Evolutionary conservation across 2,329 filamentous ascomycete species (phyloP), one percentile per base, ranked within the genome.

Genomic region (Biscogniauxia sp.): DNA sequence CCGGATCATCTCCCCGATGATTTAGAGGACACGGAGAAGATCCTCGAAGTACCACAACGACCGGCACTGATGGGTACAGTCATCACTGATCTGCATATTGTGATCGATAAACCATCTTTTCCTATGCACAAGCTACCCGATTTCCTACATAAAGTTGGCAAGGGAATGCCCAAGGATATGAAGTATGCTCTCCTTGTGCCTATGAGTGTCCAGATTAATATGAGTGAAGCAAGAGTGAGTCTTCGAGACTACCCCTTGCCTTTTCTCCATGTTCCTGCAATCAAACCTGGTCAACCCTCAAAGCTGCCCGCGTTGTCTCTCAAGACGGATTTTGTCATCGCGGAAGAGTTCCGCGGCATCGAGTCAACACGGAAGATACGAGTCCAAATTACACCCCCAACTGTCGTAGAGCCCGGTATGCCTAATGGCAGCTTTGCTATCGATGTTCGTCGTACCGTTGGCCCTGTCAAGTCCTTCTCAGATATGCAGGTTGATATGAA

Each of bases 391-490:
- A 87, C 97, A 1, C 93, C 94, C 0, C 86, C 90, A 1, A 82
- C 82, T 28, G 83, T 80, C 61, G 78, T 78, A n/a, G 83, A 86
- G 56, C 83, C 88, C 1, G 79, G 79, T 20, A 73, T 77, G 20
- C 80, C 83, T 2, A 81, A 82, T 28, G 84, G 88, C 49, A 85
- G 89, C 57, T 97, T 96, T 72, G 84, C 88, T 2, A 89, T 99
- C 58, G 90, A 95, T 70, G 92, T 99, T 25, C 88, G 91, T 57
- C 88, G 95, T 52, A 98, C 95, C 0, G 91, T 98, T 32, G 92
- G 93, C 8, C 92, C 96, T 0, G 92, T 99, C 65, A 99, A 99
- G 77, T 96, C 93, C 0, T 99, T 95, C 73, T 97, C 95, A 0
- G 90, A 98, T 71, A 93, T 97, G 75, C 86, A 85, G 37, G 83